Base-by-base conservation (phyloP, 805 yeast genomes). In the Schizosaccharomyces lindneri region DNA sequence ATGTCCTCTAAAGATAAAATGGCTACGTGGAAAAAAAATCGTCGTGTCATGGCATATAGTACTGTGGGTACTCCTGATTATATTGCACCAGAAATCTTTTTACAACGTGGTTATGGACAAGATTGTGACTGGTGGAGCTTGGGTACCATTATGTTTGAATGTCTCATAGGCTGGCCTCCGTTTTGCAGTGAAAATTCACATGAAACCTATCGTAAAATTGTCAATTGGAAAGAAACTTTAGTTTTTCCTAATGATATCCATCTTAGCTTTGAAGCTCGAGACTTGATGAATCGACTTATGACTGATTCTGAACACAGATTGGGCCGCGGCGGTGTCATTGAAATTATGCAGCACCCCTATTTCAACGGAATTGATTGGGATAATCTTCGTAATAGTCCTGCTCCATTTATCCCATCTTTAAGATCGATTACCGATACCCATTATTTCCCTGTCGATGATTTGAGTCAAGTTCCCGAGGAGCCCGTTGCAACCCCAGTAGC, bases 111-210 rank as follows among this genome's bases (percentile, higher is more conserved):
- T 4, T 88, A 88, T 72, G 95, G 96, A 13, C 95, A 87, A 73
- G 95, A 88, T 70, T 88, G 97, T 73, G 97, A 88, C 72, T 88
- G 97, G 97, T 88, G 97, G 97, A 85, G 95, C 7, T 73, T 88
- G 57, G 97, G 97, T 39, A 95, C 95, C 0, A 88, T 88, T 69
- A 89, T 88, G 97, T 88, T 84, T 72, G 97, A 88, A 76, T 88
- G 97, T 74, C 74, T 88, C 64, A 85, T 88, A 64, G 97, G 97
- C 41, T 88, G 95, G 95, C 96, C 97, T 31, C 97, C 97, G 59
- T 88, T 88, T 72, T 88, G 96, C 73, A 83, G 93, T 0, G 96
- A 88, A 68, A 85, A 95, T 11, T 95, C 95, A 11, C 95, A 87
- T 64, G 97, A 88, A 66, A 88, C 97, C 0, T 88, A 88, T 72